Percentiles rank a stretch among this genome's conserved stretches.
Evolutionary conservation across 345 rosid species (phyloP).

Genomic region (Capsella bursapastoris): DNA sequence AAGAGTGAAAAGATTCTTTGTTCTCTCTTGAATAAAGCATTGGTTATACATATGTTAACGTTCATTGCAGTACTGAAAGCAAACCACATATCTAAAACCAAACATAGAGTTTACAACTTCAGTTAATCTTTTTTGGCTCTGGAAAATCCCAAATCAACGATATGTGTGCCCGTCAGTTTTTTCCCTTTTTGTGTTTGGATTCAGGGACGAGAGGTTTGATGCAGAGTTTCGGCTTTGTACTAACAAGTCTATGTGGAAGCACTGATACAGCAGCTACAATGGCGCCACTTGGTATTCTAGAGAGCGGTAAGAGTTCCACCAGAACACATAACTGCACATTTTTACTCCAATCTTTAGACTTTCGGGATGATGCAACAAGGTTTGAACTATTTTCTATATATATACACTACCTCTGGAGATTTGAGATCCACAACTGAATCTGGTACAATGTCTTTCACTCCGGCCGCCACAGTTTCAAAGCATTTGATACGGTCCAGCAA

Average conservation of each 20-base stretch:
- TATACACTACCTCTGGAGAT: slow-evolving; percentile 69
- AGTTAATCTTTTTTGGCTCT: slow-evolving; percentile 6
- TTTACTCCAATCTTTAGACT: slow-evolving; percentile 19
- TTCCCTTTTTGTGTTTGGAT: slow-evolving; percentile 50
- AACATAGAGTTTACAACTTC: slow-evolving; percentile 29
- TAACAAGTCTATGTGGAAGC: slow-evolving; percentile 70
- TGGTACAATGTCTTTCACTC: slow-evolving; percentile 74
- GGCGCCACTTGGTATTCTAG: slow-evolving; percentile 66
- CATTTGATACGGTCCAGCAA: slow-evolving; percentile 79
- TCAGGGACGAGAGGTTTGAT: slow-evolving; percentile 66
- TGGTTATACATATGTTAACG: neutral
- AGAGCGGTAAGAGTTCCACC: slow-evolving; percentile 84
- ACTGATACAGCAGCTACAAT: slow-evolving; percentile 74
- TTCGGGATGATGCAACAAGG: neutral
- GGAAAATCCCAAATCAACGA: neutral
- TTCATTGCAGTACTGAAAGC: slow-evolving; percentile 16
- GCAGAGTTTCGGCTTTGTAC: slow-evolving; percentile 82
- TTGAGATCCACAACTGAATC: slow-evolving; percentile 88
- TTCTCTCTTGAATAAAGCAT: neutral
- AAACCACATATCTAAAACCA: slow-evolving; percentile 15
- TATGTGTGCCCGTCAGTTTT: slow-evolving; percentile 21
- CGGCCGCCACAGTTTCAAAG: slow-evolving; percentile 76
- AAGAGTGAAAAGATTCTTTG: neutral
- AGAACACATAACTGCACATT: slow-evolving; percentile 70
- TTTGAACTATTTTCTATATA: neutral